Conservation (phyloP, 1,284 basidiomycete species). For the Cutaneotrichosporon mucoides region DNA sequence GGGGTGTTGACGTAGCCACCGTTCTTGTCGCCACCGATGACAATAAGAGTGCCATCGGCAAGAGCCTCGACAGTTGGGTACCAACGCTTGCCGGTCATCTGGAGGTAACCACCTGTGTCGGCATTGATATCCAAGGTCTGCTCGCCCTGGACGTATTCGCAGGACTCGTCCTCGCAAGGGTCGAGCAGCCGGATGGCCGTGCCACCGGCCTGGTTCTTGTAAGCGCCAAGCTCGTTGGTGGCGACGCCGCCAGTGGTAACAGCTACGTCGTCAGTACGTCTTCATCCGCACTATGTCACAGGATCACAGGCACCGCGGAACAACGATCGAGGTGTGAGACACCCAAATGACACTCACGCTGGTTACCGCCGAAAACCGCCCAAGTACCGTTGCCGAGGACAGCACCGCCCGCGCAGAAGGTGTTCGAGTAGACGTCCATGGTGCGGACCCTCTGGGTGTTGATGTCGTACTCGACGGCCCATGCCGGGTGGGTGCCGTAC, state of each 20-base stretch:
- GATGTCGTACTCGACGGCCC: constrained; percentile 53
- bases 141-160: constrained; percentile 74
- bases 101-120: constrained; percentile 53
- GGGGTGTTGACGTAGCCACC: constrained; percentile 61
- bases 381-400: constrained; percentile 55
- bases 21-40: constrained; percentile 53
- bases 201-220: constrained; percentile 63
- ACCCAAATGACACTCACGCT: constrained; percentile 57
- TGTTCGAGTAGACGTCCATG: constrained; percentile 74
- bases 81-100: constrained; percentile 79
- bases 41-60: constrained; percentile 51
- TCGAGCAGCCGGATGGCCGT: constrained; percentile 61
- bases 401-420: constrained; percentile 62
- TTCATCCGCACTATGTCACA: too few relatives aligned
- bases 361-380: constrained; percentile 57
- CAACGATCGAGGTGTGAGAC: constrained; percentile 30
- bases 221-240: constrained; percentile 41
- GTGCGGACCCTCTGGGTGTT: constrained; percentile 49
- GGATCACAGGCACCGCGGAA: not conserved
- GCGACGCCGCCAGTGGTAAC: constrained; percentile 44
- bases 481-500: constrained; percentile 45
- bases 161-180: constrained; percentile 64
- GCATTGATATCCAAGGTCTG: constrained; percentile 29
- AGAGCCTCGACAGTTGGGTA: constrained; percentile 61
- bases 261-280: constrained; percentile 20